phyloP scores from a whole-genome alignment of 1,284 basidiomycete species.

The Tilletiaria anomala region DNA sequence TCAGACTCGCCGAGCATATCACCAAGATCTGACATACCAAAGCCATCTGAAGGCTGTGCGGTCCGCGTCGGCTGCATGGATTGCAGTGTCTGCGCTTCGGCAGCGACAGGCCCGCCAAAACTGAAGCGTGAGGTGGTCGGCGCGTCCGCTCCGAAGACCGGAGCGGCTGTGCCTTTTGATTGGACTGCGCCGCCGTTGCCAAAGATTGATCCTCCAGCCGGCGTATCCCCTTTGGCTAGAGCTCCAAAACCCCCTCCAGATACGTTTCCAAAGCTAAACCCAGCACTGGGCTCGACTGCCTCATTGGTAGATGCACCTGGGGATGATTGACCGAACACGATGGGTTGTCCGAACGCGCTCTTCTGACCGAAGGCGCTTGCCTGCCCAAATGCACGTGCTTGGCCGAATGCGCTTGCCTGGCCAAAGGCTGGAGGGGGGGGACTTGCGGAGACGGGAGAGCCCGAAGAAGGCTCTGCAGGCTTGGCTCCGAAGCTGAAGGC shows the following conservation, averaged over 20 bases:
- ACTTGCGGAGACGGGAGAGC: not conserved
- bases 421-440: constrained; percentile 3
- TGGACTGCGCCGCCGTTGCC: too few species aligned
- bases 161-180: too few species aligned
- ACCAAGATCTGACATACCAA: too few species aligned
- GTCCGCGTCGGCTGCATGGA: too few species aligned
- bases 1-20: not conserved
- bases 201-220: too few species aligned
- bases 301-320: not conserved
- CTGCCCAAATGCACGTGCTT: not conserved
- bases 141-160: too few species aligned
- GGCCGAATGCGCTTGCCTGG: not conserved
- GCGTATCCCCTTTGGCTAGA: too few species aligned
- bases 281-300: not conserved
- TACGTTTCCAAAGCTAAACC: not conserved
- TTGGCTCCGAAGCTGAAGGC: constrained; percentile 1
- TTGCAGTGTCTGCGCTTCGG: too few species aligned
- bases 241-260: too few species aligned
- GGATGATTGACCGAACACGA: constrained; percentile 6
- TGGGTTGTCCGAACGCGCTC: constrained; percentile 1
- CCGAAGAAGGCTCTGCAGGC: not conserved
- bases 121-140: too few species aligned
- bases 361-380: constrained; percentile 1
- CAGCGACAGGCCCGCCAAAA: too few species aligned
- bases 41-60: too few species aligned